Percentiles rank a stretch among this genome's conserved stretches.
Conservation (phyloP, 805 yeast genomes). For the Candida tibetensis region DNA sequence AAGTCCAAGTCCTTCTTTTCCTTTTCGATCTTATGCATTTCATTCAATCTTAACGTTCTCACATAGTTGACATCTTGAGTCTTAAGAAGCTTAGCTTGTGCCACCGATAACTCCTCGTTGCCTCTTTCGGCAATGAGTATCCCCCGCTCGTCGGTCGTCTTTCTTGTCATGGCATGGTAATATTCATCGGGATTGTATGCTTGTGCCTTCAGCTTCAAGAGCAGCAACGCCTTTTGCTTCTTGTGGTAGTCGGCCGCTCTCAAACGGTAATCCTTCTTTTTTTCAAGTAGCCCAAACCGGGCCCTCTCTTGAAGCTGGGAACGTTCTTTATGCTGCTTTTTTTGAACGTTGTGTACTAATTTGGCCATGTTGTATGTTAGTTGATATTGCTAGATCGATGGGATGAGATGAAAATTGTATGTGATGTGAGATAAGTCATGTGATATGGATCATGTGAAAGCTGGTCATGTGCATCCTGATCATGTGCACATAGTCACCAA, state of each 20-base stretch:
- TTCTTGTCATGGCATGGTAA: constrained; percentile 86
- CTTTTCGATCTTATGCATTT: constrained; percentile 60
- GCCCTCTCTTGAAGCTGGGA: constrained; percentile 77
- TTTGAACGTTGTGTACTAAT: constrained; percentile 85
- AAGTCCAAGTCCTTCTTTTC: constrained; percentile 49
- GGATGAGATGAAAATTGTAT: constrained; percentile 7
- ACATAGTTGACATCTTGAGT: constrained; percentile 90
- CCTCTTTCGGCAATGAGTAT: constrained; percentile 65
- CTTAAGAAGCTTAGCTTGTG: constrained; percentile 78
- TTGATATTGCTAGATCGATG: not conserved
- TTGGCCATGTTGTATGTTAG: constrained; percentile 54
- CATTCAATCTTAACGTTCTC: constrained; percentile 70
- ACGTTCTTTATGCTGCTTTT: constrained; percentile 94
- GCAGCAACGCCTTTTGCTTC: constrained; percentile 63
- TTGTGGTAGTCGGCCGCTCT: constrained; percentile 57
- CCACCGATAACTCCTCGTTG: constrained; percentile 57
- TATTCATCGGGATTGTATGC: constrained; percentile 91
- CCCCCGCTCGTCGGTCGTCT: constrained; percentile 68
- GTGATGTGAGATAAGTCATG: too few species aligned
- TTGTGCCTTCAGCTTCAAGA: constrained; percentile 68
- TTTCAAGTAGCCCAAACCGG: constrained; percentile 83
- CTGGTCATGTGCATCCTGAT: too few species aligned
- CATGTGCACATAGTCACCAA: too few species aligned
- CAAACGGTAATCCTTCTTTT: constrained; percentile 58
- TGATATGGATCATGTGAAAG: too few species aligned